Base-by-base conservation (phyloP, 2,329 filamentous ascomycete genomes). In the Zasmidium cellare region DNA sequence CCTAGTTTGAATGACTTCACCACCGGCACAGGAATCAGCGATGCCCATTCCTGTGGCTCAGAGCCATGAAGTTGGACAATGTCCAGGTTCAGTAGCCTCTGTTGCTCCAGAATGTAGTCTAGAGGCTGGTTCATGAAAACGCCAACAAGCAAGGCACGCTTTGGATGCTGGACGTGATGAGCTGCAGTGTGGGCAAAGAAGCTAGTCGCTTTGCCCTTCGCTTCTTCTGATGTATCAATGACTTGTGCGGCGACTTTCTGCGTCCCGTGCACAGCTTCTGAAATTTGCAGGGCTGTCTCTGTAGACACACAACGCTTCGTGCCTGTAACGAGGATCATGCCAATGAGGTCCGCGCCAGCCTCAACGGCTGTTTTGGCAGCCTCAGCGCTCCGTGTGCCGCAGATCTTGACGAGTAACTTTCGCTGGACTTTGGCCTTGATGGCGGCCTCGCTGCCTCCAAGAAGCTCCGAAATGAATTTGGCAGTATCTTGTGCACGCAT, bases 111-210 rank as follows among this genome's bases (percentile, higher is more conserved):
- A 6, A 99, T 82, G 66, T 96, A 91, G 35, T 85, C 84, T 9
- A 99, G 80, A 0, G 93, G 86, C 71, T 97, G 93, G 72, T 97
- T 90, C 68, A 90, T 88, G 78, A 99, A 99, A 1, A 99, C 93
- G 56, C 94, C 94, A 3, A 96, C 94, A 0, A 99, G 82, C 2
- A 94, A 82, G 0, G 93, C 87, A 9, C 89, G 84, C 71, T 72
- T 79, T 71, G 71, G 82, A 74, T 80, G 75, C 7, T 76, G 75
- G 20, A 86, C 70, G 9, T 79, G 71, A 25, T 75, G 65, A 23
- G 71, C 69, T 12, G 78, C 70, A 1, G 79, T 78, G 65, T 86
- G 78, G 11, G 83, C 82, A 72, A 96, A 97, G 75, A 87, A 96
- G 71, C 92, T 90, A 9, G 79, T 82, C 3, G 80, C 80, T 38